A percentile compares a stretch with the other conserved stretches of the same genome.
phyloP scores from a whole-genome alignment of 2,329 filamentous ascomycete species.

The Arthrobotrys sinensis region DNA sequence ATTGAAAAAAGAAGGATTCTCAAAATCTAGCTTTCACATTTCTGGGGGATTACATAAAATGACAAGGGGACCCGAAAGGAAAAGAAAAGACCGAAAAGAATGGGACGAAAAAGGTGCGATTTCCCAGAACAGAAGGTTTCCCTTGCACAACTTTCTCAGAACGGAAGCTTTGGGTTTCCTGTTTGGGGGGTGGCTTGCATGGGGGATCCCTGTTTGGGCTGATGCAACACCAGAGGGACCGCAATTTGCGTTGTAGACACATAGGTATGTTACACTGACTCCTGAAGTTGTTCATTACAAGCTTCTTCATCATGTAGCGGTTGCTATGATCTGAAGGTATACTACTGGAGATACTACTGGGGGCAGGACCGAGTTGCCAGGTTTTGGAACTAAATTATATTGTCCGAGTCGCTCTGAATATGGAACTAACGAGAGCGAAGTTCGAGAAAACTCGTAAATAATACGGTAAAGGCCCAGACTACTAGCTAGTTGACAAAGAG shows the following conservation, averaged over 20 bases:
- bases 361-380: too few species aligned
- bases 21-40: not conserved
- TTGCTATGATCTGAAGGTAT: too few species aligned
- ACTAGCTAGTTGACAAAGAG: too few species aligned
- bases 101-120: not conserved
- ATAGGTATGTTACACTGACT: not conserved
- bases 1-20: not conserved
- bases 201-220: conserved; percentile 12
- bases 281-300: too few species aligned
- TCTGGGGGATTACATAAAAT: not conserved
- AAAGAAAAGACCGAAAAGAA: not conserved
- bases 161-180: conserved; percentile 4
- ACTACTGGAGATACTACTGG: too few species aligned
- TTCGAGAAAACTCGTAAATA: too few species aligned
- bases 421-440: too few species aligned
- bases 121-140: not conserved
- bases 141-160: not conserved
- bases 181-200: not conserved
- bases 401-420: too few species aligned
- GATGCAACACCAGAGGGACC: not conserved
- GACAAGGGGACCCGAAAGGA: not conserved
- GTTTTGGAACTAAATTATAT: too few species aligned
- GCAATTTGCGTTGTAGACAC: conserved; percentile 5
- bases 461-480: too few species aligned
- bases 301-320: too few species aligned